phyloP scores from a whole-genome alignment of 1,284 basidiomycete species.

The Flammula alnicola region DNA sequence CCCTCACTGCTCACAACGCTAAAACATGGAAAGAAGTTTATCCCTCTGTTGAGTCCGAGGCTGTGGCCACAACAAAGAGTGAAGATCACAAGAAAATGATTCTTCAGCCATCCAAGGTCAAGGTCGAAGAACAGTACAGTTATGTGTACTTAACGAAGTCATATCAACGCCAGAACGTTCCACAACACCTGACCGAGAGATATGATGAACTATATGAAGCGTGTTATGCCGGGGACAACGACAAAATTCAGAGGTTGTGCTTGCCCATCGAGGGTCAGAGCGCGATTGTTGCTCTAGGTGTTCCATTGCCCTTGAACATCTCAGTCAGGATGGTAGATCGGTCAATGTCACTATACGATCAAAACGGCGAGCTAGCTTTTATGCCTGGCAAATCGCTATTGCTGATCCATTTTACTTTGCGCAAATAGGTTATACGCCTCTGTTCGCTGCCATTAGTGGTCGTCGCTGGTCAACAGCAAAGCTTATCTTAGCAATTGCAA shows the following conservation, averaged over 20 bases:
- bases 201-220: slow-evolving; percentile 61
- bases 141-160: slow-evolving; percentile 14
- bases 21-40: slow-evolving; percentile 49
- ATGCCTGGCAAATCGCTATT: not conserved
- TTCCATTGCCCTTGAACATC: slow-evolving; percentile 46
- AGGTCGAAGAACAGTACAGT: not conserved
- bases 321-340: slow-evolving; percentile 35
- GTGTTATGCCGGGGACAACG: slow-evolving; percentile 52
- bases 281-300: slow-evolving; percentile 4
- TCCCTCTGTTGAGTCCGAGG: slow-evolving; percentile 28
- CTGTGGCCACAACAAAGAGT: not conserved
- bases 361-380: slow-evolving; percentile 24
- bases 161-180: slow-evolving; percentile 27
- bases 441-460: slow-evolving; percentile 49
- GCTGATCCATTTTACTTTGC: not conserved
- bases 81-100: not conserved
- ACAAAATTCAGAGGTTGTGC: slow-evolving; percentile 52
- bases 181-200: slow-evolving; percentile 33
- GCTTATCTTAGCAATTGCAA: slow-evolving; percentile 55
- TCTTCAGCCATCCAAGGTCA: not conserved
- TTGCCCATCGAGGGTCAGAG: slow-evolving; percentile 42
- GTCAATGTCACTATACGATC: slow-evolving; percentile 19
- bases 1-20: slow-evolving; percentile 43
- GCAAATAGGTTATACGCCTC: slow-evolving; percentile 46
- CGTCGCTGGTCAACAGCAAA: slow-evolving; percentile 59